Base-by-base conservation (phyloP, 306 rosid species). In the Glycyrrhiza uralensis region DNA sequence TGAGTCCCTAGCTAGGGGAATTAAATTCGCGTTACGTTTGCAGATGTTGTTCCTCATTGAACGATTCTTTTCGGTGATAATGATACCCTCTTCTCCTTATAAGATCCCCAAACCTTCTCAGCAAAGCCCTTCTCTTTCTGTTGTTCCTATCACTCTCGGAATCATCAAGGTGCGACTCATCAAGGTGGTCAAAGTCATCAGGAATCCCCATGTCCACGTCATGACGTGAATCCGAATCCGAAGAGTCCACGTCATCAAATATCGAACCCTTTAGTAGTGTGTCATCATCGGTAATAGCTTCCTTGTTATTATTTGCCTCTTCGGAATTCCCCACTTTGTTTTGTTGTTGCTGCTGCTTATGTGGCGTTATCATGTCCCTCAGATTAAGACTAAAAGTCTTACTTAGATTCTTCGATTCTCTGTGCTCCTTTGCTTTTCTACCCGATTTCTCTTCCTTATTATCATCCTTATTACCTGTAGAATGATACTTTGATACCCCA, bases 41-140 rank as follows among this genome's bases (percentile, higher is more conserved):
- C 6, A 72, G 7, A 51, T 61, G 69, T 76, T 73, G 79, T 8
- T 83, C 92, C 3, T 80, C 89, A 13, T 11, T 71, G 20, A 80
- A 70, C 26, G 75, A 15, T 66, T 85, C 89, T 78, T 81, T 79
- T 58, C 62, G 45, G 13, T 17, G 83, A 19, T 26, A 3, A 64
- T 29, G 44, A 54, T 23, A 17, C 57, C 82, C 54, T 42, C 69
- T 89, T 78, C 92, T 93, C 33, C 85, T 80, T 63, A 91, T 75
- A 55, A 93, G 93, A 78, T 89, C 97, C 3, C 97, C 96, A 76
- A 93, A 90, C 78, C 97, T 89, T 50, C 89, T 75, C 0, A 91
- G 59, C 71, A 93, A 77, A 18, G 96, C 96, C 54, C 75, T 91
- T 77, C 94, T 88, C 64, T 93, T 93, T 32, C 97, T 84, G 0